Conservation (phyloP, 225 moss, liverwort and hornwort genomes). For the Pseudoscleropodium purum region DNA sequence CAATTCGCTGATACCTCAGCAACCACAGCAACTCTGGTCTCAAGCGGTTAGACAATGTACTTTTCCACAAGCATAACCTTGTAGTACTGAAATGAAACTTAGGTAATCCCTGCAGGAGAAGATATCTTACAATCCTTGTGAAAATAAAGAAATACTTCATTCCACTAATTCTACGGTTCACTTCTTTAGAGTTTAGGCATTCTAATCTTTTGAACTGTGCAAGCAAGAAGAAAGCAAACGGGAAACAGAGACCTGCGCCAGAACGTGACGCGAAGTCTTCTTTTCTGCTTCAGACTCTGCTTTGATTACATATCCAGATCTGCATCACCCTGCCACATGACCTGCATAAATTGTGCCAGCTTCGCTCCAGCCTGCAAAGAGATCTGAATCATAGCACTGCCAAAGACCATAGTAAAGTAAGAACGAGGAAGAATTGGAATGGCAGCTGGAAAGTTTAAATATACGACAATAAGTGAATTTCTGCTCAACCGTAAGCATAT, state of each 20-base stretch:
- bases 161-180: not conserved
- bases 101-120: not conserved
- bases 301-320: not conserved
- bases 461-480: not conserved
- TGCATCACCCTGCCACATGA: constrained; percentile 24
- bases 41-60: not conserved
- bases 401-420: not conserved
- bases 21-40: not conserved
- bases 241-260: not conserved
- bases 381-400: constrained; percentile 59
- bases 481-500: not conserved
- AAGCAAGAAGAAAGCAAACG: not conserved
- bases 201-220: not conserved
- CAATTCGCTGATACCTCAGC: too few species aligned
- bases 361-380: constrained; percentile 80
- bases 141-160: not conserved
- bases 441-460: not conserved
- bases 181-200: not conserved
- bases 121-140: not conserved
- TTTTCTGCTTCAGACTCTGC: not conserved
- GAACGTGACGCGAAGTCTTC: not conserved
- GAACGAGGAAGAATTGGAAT: not conserved
- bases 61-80: not conserved
- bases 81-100: not conserved
- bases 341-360: constrained; percentile 65